A percentile compares a stretch with the other conserved stretches of the same genome.
phyloP scores from a whole-genome alignment of 2,329 filamentous ascomycete species.

The Alternaria angustiovoidea region DNA sequence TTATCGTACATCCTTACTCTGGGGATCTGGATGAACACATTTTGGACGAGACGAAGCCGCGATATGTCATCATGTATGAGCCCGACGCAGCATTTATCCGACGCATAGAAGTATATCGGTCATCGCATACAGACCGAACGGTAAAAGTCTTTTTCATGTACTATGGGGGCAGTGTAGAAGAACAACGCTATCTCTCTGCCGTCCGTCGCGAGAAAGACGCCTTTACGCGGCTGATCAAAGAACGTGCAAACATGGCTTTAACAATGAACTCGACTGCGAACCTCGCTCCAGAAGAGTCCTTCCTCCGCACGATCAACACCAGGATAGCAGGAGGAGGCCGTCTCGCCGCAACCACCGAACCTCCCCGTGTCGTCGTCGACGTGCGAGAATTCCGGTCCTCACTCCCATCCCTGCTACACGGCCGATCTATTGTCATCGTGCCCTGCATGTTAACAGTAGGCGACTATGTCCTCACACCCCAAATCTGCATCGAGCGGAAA shows the following conservation, averaged over 20 bases:
- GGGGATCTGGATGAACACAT: slow-evolving; percentile 96
- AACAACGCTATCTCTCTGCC: slow-evolving; percentile 88
- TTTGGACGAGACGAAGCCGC: slow-evolving; percentile 91
- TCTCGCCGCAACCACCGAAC: slow-evolving; percentile 81
- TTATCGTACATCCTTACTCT: slow-evolving; percentile 92
- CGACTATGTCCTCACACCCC: slow-evolving; percentile 91
- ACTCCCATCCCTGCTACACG: slow-evolving; percentile 89
- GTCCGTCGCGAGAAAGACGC: slow-evolving; percentile 96
- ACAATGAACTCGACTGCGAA: slow-evolving; percentile 75
- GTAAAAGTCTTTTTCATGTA: slow-evolving; percentile 97
- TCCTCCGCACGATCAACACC: slow-evolving; percentile 94
- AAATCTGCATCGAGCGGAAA: slow-evolving; percentile 94
- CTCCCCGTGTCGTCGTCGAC: slow-evolving; percentile 91
- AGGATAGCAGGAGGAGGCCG: slow-evolving; percentile 93
- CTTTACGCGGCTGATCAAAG: slow-evolving; percentile 93
- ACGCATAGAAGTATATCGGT: slow-evolving; percentile 92
- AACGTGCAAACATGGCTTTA: slow-evolving; percentile 90
- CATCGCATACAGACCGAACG: slow-evolving; percentile 87
- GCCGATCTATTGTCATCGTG: slow-evolving; percentile 84
- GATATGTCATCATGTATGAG: slow-evolving; percentile 99
- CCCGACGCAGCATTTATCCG: slow-evolving; percentile 94
- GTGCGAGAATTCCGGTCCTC: slow-evolving; percentile 96
- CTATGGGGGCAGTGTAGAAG: slow-evolving; percentile 92
- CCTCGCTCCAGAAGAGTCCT: slow-evolving; percentile 85
- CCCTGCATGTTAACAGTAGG: slow-evolving; percentile 96